Percentiles rank a stretch among this genome's conserved stretches.
Conservation (phyloP, 495 filamentous ascomycete genomes). For the Xylaria castorea region DNA sequence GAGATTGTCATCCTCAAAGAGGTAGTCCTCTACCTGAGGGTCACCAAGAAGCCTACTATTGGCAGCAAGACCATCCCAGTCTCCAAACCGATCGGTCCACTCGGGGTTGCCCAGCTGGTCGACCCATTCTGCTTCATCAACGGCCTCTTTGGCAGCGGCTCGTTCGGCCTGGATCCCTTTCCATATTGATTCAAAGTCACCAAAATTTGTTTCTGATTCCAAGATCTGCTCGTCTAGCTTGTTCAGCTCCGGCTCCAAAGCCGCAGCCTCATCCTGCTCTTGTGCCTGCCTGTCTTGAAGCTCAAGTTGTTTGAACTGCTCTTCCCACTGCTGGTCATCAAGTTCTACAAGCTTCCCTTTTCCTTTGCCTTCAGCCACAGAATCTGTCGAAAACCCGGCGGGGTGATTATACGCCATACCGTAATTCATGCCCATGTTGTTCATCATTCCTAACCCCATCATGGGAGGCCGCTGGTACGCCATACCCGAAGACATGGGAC, state of each 20-base stretch:
- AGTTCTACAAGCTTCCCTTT: slow-evolving; percentile 97
- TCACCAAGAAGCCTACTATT: slow-evolving; percentile 67
- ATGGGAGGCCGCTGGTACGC: slow-evolving; percentile 36
- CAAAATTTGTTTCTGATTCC: slow-evolving; percentile 66
- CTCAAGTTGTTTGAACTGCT: slow-evolving; percentile 91
- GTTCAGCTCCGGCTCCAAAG: slow-evolving; percentile 89
- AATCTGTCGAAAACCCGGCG: slow-evolving; percentile 54
- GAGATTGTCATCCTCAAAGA: slow-evolving; percentile 92
- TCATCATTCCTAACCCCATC: slow-evolving; percentile 59
- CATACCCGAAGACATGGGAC: slow-evolving; percentile 42
- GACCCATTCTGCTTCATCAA: slow-evolving; percentile 67
- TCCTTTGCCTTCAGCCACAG: slow-evolving; percentile 53
- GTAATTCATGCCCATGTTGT: slow-evolving; percentile 49
- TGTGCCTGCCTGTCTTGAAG: slow-evolving; percentile 64
- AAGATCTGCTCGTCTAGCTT: slow-evolving; percentile 71
- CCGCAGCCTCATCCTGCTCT: slow-evolving; percentile 70
- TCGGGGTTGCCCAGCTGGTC: slow-evolving; percentile 72
- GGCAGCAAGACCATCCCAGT: slow-evolving; percentile 52
- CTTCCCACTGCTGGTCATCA: slow-evolving; percentile 93
- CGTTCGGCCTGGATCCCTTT: slow-evolving; percentile 83
- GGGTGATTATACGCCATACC: slow-evolving; percentile 59
- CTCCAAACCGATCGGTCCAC: slow-evolving; percentile 71
- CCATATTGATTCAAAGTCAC: slow-evolving; percentile 91
- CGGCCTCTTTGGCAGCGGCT: slow-evolving; percentile 70
- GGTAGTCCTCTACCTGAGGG: slow-evolving; percentile 83